Percentiles rank a stretch among this genome's conserved stretches.
These are phyloP conservation scores for Periconia sp. DNA, from an alignment of 2,329 filamentous ascomycete species.

Conservation along the genomic window DNA sequence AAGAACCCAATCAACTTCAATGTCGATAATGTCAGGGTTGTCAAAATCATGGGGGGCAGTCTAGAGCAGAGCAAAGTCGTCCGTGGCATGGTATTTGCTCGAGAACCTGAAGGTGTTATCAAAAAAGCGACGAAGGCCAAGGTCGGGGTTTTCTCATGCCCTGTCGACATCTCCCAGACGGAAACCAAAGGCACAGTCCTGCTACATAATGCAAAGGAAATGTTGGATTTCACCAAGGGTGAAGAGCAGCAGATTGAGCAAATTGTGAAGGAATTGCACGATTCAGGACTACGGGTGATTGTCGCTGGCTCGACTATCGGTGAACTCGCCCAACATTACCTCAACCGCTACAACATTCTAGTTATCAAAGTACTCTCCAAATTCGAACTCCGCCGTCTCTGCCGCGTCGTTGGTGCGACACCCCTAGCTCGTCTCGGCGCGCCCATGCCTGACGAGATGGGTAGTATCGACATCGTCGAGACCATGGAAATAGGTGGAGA, in stretches of 20 bases:
- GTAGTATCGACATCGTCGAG: constrained; percentile 89
- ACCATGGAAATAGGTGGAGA: constrained; percentile 97
- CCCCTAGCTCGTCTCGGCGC: constrained; percentile 94
- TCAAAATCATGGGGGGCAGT: constrained; percentile 99
- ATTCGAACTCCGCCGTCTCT: constrained; percentile 92
- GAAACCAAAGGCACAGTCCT: constrained; percentile 99
- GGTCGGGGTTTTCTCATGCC: constrained; percentile 94
- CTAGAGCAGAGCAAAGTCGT: constrained; percentile 93
- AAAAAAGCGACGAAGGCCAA: constrained; percentile 94
- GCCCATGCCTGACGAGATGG: constrained; percentile 99
- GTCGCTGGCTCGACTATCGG: constrained; percentile 92
- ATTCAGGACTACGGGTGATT: constrained; percentile 88
- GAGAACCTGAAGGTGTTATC: constrained; percentile 84
- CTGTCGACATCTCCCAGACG: constrained; percentile 92
- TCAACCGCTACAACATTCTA: constrained; percentile 95
- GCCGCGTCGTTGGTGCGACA: constrained; percentile 93
- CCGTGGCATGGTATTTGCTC: constrained; percentile 97
- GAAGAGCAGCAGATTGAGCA: constrained; percentile 91
- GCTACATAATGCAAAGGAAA: constrained; percentile 95
- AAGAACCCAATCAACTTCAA: constrained; percentile 97
- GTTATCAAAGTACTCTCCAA: constrained; percentile 97
- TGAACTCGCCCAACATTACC: constrained; percentile 94
- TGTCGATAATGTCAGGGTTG: constrained; percentile 97
- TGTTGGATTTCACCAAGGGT: constrained; percentile 97
- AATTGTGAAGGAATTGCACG: constrained; percentile 91